Evolutionary conservation across 176 grass and related monocot species (phyloP).

Genomic region (Poa annua): DNA sequence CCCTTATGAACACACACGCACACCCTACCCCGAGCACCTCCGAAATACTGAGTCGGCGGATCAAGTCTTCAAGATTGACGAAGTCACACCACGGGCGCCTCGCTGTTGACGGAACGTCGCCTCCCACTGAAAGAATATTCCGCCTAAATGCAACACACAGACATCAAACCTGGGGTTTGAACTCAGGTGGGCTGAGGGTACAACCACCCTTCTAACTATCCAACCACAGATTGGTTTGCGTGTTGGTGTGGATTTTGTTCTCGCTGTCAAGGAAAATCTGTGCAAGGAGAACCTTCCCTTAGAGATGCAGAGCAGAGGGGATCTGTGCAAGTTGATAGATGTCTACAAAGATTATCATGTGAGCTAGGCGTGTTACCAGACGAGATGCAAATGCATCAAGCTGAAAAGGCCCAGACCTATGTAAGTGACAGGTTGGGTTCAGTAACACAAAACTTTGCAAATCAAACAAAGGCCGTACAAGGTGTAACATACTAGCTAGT

Average conservation of each 20-base stretch:
- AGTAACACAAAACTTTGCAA: not conserved
- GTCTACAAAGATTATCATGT: conserved; percentile 15
- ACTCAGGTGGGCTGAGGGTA: too few species aligned
- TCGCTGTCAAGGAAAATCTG: not conserved
- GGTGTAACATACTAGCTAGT: not conserved
- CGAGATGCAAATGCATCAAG: not conserved
- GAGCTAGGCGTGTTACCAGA: not conserved
- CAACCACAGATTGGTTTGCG: too few species aligned
- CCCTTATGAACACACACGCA: too few species aligned
- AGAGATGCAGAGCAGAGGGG: conserved; percentile 51
- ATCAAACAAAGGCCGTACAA: not conserved
- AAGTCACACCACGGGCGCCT: too few species aligned
- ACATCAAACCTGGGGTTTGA: too few species aligned
- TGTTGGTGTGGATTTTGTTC: not conserved
- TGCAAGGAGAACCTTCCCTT: conserved; percentile 68
- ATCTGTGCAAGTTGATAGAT: conserved; percentile 60
- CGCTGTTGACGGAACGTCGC: too few species aligned
- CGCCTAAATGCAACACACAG: too few species aligned
- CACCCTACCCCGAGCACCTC: too few species aligned
- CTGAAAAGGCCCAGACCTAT: not conserved
- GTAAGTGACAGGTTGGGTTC: not conserved
- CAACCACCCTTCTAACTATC: too few species aligned
- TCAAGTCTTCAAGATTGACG: too few species aligned
- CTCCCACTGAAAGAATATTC: too few species aligned
- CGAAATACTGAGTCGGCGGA: too few species aligned